These are phyloP conservation scores for Elsinoe batatas DNA, from an alignment of 2,329 filamentous ascomycete genomes.

Conservation along the genomic window DNA sequence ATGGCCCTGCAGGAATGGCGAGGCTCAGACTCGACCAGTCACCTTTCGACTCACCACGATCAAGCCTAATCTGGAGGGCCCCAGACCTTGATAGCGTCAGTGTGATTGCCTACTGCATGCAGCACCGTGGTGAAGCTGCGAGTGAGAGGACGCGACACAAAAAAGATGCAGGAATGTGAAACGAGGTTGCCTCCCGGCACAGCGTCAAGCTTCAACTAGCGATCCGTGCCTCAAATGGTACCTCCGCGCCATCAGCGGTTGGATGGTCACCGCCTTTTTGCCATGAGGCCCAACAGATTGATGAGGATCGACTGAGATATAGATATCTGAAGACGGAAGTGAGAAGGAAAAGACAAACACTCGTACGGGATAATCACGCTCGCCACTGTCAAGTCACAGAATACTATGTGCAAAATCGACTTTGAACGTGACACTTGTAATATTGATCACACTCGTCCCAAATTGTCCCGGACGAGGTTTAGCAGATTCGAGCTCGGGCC, in stretches of 20 bases:
- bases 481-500: neutral
- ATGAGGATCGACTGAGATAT: neutral
- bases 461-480: neutral
- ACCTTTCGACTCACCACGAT: neutral
- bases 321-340: neutral
- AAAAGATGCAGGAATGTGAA: neutral
- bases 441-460: neutral
- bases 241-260: neutral
- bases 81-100: slow-evolving; percentile 7
- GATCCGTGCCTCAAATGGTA: slow-evolving; percentile 3
- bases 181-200: neutral
- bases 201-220: slow-evolving; percentile 8
- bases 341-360: neutral
- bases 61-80: neutral
- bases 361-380: neutral
- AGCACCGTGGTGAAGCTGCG: neutral
- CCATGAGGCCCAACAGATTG: neutral
- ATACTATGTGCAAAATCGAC: neutral
- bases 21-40: slow-evolving; percentile 4
- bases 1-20: slow-evolving; percentile 5
- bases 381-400: neutral
- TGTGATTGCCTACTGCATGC: slow-evolving; percentile 2
- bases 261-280: slow-evolving; percentile 7
- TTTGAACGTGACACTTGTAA: neutral
- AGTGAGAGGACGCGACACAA: neutral